Percentiles rank a stretch among this genome's conserved stretches.
Evolutionary conservation across 768 basidiomycete genomes (phyloP).

Genomic region (Filobasidium wieringae): DNA sequence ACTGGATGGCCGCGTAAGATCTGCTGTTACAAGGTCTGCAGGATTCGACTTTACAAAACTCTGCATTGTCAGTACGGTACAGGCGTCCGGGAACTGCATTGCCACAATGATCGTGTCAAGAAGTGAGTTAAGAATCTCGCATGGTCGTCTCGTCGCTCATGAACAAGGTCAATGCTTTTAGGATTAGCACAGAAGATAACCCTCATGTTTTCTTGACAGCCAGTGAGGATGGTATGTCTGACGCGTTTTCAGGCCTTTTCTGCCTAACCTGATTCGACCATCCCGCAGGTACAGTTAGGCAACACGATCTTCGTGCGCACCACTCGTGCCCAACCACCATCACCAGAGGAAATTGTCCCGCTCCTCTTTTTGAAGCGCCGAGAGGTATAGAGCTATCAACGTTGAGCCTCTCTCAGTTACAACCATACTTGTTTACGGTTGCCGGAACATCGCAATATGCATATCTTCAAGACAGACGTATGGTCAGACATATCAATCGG

Average conservation of each 20-base stretch:
- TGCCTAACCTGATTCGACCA: background rate
- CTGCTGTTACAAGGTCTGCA: background rate
- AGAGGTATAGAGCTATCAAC: slow-evolving; percentile 53
- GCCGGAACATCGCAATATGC: slow-evolving; percentile 65
- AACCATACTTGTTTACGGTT: slow-evolving; percentile 73
- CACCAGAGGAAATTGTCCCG: slow-evolving; percentile 45
- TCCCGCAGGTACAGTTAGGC: slow-evolving; percentile 54
- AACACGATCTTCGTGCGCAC: slow-evolving; percentile 65
- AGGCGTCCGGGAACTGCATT: slow-evolving; percentile 50
- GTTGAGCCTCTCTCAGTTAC: slow-evolving; percentile 60
- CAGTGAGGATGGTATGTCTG: slow-evolving; percentile 49
- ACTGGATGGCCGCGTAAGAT: slow-evolving; percentile 23
- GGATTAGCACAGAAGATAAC: slow-evolving; percentile 12
- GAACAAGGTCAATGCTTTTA: background rate
- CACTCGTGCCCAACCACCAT: slow-evolving; percentile 49
- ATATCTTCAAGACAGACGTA: slow-evolving; percentile 71
- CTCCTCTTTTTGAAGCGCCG: slow-evolving; percentile 56
- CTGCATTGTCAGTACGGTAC: slow-evolving; percentile 45
- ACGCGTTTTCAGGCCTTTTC: background rate
- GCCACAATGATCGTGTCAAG: slow-evolving; percentile 61
- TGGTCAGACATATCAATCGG: slow-evolving; percentile 51
- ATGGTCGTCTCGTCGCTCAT: slow-evolving; percentile 52
- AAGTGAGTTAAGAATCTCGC: slow-evolving; percentile 52
- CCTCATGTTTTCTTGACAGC: slow-evolving; percentile 29
- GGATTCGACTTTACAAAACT: slow-evolving; percentile 15